Evolutionary conservation across 192 early-diverging fungal species (phyloP).

Genomic region (Dispira simplex): DNA sequence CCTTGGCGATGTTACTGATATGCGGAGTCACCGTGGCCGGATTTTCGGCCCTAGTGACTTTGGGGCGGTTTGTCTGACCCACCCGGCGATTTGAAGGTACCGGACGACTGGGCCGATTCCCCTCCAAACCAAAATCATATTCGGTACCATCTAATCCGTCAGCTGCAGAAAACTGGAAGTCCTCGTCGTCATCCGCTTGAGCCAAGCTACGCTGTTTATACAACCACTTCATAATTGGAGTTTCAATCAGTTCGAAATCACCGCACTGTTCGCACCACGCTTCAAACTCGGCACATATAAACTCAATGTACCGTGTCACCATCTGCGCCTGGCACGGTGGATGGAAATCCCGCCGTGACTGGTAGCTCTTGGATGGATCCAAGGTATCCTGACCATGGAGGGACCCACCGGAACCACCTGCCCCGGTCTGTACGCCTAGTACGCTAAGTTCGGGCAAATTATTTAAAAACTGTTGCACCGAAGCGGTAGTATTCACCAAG

Average conservation of each 20-base stretch:
- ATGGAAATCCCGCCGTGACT: conserved; percentile 2
- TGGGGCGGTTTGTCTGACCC: background rate
- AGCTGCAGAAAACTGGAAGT: background rate
- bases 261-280: conserved; percentile 18
- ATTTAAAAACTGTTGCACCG: conserved; percentile 15
- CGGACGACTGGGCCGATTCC: background rate
- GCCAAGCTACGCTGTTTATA: conserved; percentile 10
- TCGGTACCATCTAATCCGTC: background rate
- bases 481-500: conserved; percentile 4
- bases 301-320: conserved; percentile 13
- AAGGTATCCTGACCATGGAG: background rate
- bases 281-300: conserved; percentile 21
- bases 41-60: conserved; percentile 14
- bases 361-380: background rate
- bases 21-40: conserved; percentile 25
- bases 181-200: background rate
- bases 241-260: conserved; percentile 14
- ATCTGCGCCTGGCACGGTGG: background rate
- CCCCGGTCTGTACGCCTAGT: conserved; percentile 12
- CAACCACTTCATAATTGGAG: conserved; percentile 18
- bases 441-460: conserved; percentile 14
- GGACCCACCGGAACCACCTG: background rate
- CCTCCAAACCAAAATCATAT: background rate
- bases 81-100: background rate
- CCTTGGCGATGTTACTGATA: conserved; percentile 24